phyloP scores from a whole-genome alignment of 305 asterid genomes.

The Stenogyne calaminthoides region DNA sequence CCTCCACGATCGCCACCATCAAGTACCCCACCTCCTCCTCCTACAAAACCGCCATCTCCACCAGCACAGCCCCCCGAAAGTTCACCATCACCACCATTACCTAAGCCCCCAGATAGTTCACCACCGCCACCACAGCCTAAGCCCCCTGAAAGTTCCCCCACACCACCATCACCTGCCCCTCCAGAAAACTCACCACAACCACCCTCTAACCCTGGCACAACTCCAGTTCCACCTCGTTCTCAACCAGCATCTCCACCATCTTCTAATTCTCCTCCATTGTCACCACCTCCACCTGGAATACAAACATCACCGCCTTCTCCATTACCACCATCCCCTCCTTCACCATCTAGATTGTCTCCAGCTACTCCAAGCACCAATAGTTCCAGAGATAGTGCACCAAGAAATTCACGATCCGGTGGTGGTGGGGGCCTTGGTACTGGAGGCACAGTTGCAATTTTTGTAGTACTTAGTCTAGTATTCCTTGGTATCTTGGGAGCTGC shows the following conservation, averaged over 20 bases:
- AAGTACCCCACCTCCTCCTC: slow-evolving; percentile 47
- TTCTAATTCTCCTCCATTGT: slow-evolving; percentile 25
- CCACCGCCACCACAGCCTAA: slow-evolving; percentile 36
- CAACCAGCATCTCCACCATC: slow-evolving; percentile 44
- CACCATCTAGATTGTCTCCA: slow-evolving; percentile 37
- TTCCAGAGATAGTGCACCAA: slow-evolving; percentile 37
- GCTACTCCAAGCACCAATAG: slow-evolving; percentile 35
- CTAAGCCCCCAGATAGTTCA: slow-evolving; percentile 31
- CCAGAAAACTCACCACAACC: slow-evolving; percentile 45
- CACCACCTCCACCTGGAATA: slow-evolving; percentile 31
- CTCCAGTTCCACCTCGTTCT: slow-evolving; percentile 39
- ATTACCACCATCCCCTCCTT: slow-evolving; percentile 38
- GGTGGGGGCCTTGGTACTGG: slow-evolving; percentile 48
- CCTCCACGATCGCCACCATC: slow-evolving; percentile 38
- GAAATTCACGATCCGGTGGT: slow-evolving; percentile 32
- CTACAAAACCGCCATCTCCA: slow-evolving; percentile 28
- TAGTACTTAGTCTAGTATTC: slow-evolving; percentile 38
- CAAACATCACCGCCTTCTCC: slow-evolving; percentile 43
- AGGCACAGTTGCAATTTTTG: slow-evolving; percentile 45
- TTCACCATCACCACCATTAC: slow-evolving; percentile 35
- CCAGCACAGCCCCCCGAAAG: slow-evolving; percentile 25
- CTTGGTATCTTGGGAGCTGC: slow-evolving; percentile 47
- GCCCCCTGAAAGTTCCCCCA: slow-evolving; percentile 35
- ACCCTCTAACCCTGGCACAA: slow-evolving; percentile 39
- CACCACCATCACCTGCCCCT: slow-evolving; percentile 36